A percentile compares a stretch with the other conserved stretches of the same genome.
Evolutionary conservation across 768 basidiomycete genomes (phyloP).

Genomic region (Termitomyces sp.): DNA sequence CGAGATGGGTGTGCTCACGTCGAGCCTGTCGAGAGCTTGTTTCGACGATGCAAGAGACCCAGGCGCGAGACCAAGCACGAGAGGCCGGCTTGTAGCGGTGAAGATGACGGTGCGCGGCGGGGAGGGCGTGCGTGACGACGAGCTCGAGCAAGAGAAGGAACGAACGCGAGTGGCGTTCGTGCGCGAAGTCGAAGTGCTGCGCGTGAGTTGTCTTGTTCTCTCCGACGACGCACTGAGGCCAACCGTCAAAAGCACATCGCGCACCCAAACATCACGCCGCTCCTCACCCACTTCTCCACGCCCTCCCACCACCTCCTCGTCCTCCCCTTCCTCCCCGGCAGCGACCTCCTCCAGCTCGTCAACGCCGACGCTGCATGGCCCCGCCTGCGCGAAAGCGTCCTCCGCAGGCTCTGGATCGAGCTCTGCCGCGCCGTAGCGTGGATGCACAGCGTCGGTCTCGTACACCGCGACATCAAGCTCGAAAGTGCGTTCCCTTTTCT

Average conservation of each 20-base stretch:
- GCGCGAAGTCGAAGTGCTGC: slow-evolving; percentile 81
- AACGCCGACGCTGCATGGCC: slow-evolving; percentile 50
- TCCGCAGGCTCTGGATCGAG: slow-evolving; percentile 73
- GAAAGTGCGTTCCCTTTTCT: slow-evolving; percentile 47
- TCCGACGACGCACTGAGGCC: background rate
- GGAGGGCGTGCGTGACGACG: slow-evolving; percentile 25
- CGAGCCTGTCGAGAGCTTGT: slow-evolving; percentile 13
- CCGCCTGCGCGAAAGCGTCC: slow-evolving; percentile 39
- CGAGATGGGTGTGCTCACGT: background rate
- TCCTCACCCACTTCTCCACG: slow-evolving; percentile 69
- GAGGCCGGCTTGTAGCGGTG: slow-evolving; percentile 37
- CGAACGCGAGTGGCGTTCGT: slow-evolving; percentile 76
- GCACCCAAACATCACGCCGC: slow-evolving; percentile 76
- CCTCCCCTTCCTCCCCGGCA: slow-evolving; percentile 72
- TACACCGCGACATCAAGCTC: slow-evolving; percentile 92
- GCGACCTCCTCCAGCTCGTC: slow-evolving; percentile 78
- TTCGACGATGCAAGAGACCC: too few species aligned
- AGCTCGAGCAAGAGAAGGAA: slow-evolving; percentile 53
- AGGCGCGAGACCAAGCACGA: slow-evolving; percentile 2
- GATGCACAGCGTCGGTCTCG: slow-evolving; percentile 83
- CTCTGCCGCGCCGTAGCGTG: slow-evolving; percentile 76
- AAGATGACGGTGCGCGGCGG: slow-evolving; percentile 42
- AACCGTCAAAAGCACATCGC: slow-evolving; percentile 56
- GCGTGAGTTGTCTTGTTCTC: slow-evolving; percentile 40
- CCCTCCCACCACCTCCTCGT: slow-evolving; percentile 74